phyloP scores from a whole-genome alignment of 2,329 filamentous ascomycete genomes.

The Dendrostoma leiphaemia region DNA sequence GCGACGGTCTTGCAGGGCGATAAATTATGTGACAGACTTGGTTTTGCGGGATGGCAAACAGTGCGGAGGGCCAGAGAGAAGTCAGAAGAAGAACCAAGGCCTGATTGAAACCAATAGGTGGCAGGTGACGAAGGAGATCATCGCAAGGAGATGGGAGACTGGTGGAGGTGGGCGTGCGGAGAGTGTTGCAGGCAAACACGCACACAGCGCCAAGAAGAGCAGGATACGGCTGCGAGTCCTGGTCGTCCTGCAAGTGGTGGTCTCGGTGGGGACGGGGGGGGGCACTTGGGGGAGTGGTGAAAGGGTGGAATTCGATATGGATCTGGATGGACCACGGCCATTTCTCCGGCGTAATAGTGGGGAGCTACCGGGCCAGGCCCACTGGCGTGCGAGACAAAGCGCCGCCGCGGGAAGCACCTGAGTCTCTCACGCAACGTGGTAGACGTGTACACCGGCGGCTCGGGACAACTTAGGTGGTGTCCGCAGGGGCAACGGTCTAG shows the following conservation, averaged over 20 bases:
- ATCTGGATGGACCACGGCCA: conserved; percentile 46
- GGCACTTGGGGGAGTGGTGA: conserved; percentile 12
- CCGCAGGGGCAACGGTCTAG: not conserved
- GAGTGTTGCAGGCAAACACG: conserved; percentile 1
- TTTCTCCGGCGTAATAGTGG: conserved; percentile 61
- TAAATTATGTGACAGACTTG: not conserved
- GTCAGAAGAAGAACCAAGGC: not conserved
- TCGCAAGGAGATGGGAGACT: conserved; percentile 20
- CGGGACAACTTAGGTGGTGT: too few species aligned
- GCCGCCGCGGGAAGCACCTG: conserved; percentile 2
- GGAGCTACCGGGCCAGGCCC: conserved; percentile 31
- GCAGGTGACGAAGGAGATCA: not conserved
- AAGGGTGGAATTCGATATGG: conserved; percentile 25
- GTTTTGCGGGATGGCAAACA: not conserved
- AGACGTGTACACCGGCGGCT: not conserved
- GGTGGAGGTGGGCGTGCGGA: conserved; percentile 18
- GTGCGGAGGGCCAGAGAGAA: not conserved
- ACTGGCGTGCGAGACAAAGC: conserved; percentile 19
- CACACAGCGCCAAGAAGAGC: conserved; percentile 6
- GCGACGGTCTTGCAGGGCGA: not conserved
- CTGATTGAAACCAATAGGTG: not conserved
- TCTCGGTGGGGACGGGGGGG: conserved; percentile 13
- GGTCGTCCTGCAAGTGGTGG: not conserved
- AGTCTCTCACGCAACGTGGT: not conserved
- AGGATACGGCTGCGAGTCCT: not conserved